Conservation (phyloP, 371 early-diverging fungal species). For the Mucor racemosus region DNA sequence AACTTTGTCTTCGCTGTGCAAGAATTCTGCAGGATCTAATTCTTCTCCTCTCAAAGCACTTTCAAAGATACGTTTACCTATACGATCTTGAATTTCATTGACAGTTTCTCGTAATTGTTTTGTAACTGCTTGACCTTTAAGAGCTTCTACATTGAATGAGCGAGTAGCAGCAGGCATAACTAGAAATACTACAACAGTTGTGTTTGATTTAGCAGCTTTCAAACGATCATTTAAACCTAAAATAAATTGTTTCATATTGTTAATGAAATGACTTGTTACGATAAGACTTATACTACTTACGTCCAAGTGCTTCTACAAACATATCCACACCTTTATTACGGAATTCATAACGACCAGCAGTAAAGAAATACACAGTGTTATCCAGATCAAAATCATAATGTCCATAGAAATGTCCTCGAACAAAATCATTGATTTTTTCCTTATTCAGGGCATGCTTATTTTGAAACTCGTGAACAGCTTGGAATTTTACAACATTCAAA, state of each 20-base stretch:
- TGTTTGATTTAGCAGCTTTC: constrained; percentile 80
- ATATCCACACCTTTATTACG: constrained; percentile 98
- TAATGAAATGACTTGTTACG: too few relatives aligned
- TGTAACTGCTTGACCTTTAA: constrained; percentile 97
- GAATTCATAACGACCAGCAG: constrained; percentile 96
- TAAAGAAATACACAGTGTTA: constrained; percentile 96
- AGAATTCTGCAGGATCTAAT: constrained; percentile 60
- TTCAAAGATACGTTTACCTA: constrained; percentile 92
- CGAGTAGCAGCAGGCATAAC: constrained; percentile 92
- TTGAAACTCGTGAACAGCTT: constrained; percentile 97
- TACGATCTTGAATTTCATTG: constrained; percentile 80
- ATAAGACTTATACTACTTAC: constrained; percentile 55
- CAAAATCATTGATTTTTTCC: constrained; percentile 95
- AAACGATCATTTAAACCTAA: constrained; percentile 88
- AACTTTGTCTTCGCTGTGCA: constrained; percentile 86
- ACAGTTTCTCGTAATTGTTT: constrained; percentile 95
- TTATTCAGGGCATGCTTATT: constrained; percentile 93
- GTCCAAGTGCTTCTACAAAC: constrained; percentile 90
- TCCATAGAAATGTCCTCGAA: constrained; percentile 96
- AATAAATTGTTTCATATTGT: background rate
- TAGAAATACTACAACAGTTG: constrained; percentile 94
- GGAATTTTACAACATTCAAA: constrained; percentile 94
- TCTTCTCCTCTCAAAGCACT: constrained; percentile 67
- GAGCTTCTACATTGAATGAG: constrained; percentile 93
- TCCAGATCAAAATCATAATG: constrained; percentile 94